These are phyloP conservation scores for Anacardium occidentale DNA, from an alignment of 345 rosid species.

Conservation along the genomic window DNA sequence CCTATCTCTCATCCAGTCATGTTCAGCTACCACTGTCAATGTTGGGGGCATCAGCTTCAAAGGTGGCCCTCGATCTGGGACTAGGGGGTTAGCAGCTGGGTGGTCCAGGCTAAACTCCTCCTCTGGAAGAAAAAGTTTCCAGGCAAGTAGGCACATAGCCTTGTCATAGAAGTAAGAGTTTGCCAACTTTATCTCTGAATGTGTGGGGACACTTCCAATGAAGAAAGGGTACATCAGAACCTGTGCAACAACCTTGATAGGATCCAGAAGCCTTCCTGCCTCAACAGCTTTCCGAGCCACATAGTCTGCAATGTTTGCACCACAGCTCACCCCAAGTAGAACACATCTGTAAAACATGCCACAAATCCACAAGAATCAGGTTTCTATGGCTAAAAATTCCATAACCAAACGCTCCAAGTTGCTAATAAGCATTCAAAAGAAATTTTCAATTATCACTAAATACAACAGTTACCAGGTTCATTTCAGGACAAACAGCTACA, in stretches of 20 bases:
- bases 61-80: slow-evolving; percentile 69
- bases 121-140: slow-evolving; percentile 84
- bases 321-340: slow-evolving; percentile 90
- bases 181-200: slow-evolving; percentile 79
- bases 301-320: slow-evolving; percentile 81
- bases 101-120: slow-evolving; percentile 78
- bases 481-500: background rate
- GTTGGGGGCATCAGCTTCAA: slow-evolving; percentile 93
- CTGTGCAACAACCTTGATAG: slow-evolving; percentile 94
- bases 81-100: slow-evolving; percentile 81
- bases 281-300: slow-evolving; percentile 78
- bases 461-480: background rate
- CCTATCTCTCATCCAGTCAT: slow-evolving; percentile 95
- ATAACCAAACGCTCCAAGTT: slow-evolving; percentile 1
- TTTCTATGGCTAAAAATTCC: background rate
- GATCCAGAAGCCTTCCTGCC: slow-evolving; percentile 65
- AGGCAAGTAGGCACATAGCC: slow-evolving; percentile 69
- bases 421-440: background rate
- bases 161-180: slow-evolving; percentile 88
- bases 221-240: slow-evolving; percentile 89
- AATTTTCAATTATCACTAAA: background rate
- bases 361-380: slow-evolving; percentile 6
- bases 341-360: slow-evolving; percentile 63
- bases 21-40: slow-evolving; percentile 87
- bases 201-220: slow-evolving; percentile 76